Evolutionary conservation across 2,329 filamentous ascomycete genomes (phyloP).

Genomic region (Elsinoe ampelina): DNA sequence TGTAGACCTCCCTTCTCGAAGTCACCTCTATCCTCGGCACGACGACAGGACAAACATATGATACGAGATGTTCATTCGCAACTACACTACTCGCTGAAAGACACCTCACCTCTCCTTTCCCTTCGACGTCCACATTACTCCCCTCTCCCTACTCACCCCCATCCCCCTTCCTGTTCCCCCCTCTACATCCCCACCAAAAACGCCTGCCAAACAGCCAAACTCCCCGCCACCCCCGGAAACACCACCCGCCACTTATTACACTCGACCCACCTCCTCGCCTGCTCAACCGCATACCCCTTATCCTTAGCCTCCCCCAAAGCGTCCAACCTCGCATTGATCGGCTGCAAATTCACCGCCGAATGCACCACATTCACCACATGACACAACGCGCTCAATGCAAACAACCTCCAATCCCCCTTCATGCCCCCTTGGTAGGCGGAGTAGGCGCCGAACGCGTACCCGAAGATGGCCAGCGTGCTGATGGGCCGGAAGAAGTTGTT

Average conservation of each 20-base stretch:
- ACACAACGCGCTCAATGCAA: constrained; percentile 35
- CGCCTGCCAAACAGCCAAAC: constrained; percentile 9
- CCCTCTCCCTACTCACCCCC: background rate
- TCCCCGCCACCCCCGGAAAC: constrained; percentile 4
- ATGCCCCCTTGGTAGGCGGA: constrained; percentile 21
- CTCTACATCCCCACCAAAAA: constrained; percentile 7
- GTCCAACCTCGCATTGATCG: constrained; percentile 41
- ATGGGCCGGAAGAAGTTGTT: constrained; percentile 46
- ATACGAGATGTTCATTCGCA: too few species aligned
- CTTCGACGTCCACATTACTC: background rate
- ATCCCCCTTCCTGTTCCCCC: background rate
- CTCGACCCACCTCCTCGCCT: constrained; percentile 6
- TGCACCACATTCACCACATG: constrained; percentile 42
- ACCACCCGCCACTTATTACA: constrained; percentile 10
- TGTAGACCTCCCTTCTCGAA: too few species aligned
- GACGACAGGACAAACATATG: too few species aligned
- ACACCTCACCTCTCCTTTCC: too few species aligned
- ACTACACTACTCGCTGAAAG: too few species aligned
- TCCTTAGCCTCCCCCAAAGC: constrained; percentile 27
- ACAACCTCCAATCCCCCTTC: constrained; percentile 38
- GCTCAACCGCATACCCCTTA: constrained; percentile 1
- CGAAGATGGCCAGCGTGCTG: constrained; percentile 39
- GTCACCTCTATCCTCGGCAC: too few species aligned
- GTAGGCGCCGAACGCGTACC: constrained; percentile 39
- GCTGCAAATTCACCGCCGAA: constrained; percentile 44